Percentiles rank a stretch among this genome's conserved stretches.
Conservation (phyloP, 768 basidiomycete genomes). For the Boletus edulis region DNA sequence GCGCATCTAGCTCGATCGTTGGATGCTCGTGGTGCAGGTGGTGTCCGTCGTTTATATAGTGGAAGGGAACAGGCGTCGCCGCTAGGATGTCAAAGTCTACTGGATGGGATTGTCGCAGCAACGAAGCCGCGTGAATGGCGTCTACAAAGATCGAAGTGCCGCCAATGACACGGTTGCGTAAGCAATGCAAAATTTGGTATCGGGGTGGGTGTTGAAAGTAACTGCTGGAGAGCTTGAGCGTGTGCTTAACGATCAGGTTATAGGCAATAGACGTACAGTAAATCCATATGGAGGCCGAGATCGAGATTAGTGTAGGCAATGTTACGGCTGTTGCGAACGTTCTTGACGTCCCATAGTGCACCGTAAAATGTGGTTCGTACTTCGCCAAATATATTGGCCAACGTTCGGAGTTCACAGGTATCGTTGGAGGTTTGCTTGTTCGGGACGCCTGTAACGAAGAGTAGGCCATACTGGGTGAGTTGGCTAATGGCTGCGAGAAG, state of each 20-base stretch:
- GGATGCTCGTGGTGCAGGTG: slow-evolving; percentile 72
- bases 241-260: background rate
- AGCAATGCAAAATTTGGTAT: slow-evolving; percentile 89
- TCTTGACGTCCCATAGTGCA: slow-evolving; percentile 83
- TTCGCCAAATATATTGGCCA: slow-evolving; percentile 71
- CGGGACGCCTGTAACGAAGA: slow-evolving; percentile 74
- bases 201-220: slow-evolving; percentile 91
- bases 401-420: slow-evolving; percentile 61
- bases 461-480: slow-evolving; percentile 66
- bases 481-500: slow-evolving; percentile 65
- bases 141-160: slow-evolving; percentile 90
- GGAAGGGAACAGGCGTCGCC: slow-evolving; percentile 71
- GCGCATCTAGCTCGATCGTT: slow-evolving; percentile 62
- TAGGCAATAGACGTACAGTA: slow-evolving; percentile 59
- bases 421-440: slow-evolving; percentile 54
- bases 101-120: slow-evolving; percentile 46
- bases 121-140: slow-evolving; percentile 59
- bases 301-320: slow-evolving; percentile 94
- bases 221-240: slow-evolving; percentile 38
- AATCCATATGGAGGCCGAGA: slow-evolving; percentile 89
- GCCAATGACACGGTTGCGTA: slow-evolving; percentile 80
- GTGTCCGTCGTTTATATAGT: slow-evolving; percentile 90
- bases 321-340: slow-evolving; percentile 70
- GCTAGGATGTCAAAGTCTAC: slow-evolving; percentile 58
- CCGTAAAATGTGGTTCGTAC: slow-evolving; percentile 91